Conservation (phyloP, 2,329 filamentous ascomycete genomes). For the Raffaelea ambrosiae region DNA sequence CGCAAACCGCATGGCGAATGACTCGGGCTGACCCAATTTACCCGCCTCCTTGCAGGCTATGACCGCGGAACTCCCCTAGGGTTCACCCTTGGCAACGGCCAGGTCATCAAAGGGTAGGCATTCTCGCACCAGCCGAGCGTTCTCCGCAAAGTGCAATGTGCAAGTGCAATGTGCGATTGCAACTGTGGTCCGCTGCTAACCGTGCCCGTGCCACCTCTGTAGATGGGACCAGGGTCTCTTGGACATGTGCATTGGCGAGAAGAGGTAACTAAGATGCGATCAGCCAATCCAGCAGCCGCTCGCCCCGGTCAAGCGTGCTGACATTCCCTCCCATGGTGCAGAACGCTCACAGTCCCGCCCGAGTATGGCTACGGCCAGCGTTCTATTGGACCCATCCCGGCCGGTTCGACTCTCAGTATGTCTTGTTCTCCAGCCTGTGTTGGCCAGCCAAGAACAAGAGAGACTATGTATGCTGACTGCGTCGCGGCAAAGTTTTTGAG, state of each 20-base stretch:
- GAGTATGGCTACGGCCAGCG: constrained; percentile 73
- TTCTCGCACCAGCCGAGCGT: too few relatives aligned
- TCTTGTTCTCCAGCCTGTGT: background rate
- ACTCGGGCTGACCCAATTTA: background rate
- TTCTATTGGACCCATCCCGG: constrained; percentile 73
- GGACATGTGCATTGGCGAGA: constrained; percentile 95
- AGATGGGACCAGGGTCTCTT: constrained; percentile 86
- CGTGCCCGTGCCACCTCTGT: background rate
- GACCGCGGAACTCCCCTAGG: constrained; percentile 65
- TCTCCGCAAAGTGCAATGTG: too few relatives aligned
- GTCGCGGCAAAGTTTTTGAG: constrained; percentile 42
- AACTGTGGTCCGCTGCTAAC: too few relatives aligned
- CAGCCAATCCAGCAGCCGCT: background rate
- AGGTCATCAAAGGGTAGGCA: constrained; percentile 79
- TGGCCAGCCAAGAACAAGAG: background rate
- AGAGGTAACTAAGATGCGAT: constrained; percentile 45
- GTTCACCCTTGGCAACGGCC: constrained; percentile 71
- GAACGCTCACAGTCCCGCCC: constrained; percentile 83
- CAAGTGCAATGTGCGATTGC: too few relatives aligned
- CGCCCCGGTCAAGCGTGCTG: background rate
- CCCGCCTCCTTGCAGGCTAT: constrained; percentile 27
- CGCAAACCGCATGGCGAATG: background rate
- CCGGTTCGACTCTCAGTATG: constrained; percentile 66
- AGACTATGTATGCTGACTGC: background rate
- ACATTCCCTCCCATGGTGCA: constrained; percentile 15